Base-by-base conservation (phyloP, 139 green algal species). In the Chlamydomonas sp. region DNA sequence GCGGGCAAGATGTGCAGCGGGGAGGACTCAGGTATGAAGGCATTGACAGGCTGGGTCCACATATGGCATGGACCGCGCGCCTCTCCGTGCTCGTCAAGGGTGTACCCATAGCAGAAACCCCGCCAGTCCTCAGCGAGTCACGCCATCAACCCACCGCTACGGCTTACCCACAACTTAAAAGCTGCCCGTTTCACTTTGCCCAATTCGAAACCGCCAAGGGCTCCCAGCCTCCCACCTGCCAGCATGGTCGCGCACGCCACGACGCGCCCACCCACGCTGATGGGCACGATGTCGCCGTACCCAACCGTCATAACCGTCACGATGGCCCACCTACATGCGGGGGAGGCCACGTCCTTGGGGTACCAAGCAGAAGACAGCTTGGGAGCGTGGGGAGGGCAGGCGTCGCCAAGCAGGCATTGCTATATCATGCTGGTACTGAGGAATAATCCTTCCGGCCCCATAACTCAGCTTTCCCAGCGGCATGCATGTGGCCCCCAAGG, bases 281-380 rank as follows among this genome's bases (percentile, higher is more conserved):
- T 31, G 18, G 90, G 90, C 17, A 89, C 59, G 16, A 89, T 82
- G 61, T 93, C 90, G 3, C 90, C 90, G 66, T 92, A 93, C 31
- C 90, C 90, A 63, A 93, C 90, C 12, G 90, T 93, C 78, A 91
- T 90, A 4, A 93, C 68, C 31, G 90, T 92, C 58, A 93, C 90
- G 14, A 93, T 90, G 69, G 89, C 79, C 88, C 88, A 93, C 90
- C 90, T 92, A 68, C 57, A 15, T 12, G 68, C 10, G 20, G 68
- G 59, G 49, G 59, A 4, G 71, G 49, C 1, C 58, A 91, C 85
- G 59, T 61, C 68, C 18, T 75, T 17, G 4, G 88, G 88, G 62
- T 89, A 49, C 31, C 31, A 49, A 49, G 31, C 31, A 49, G 31
- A 60, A 12, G 2, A 68, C 67, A 73, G 67, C 20, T 87, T 79